A percentile compares a stretch with the other conserved stretches of the same genome.
These are phyloP conservation scores for Lophiostoma macrostomum DNA, from an alignment of 495 filamentous ascomycete species.

Conservation along the genomic window DNA sequence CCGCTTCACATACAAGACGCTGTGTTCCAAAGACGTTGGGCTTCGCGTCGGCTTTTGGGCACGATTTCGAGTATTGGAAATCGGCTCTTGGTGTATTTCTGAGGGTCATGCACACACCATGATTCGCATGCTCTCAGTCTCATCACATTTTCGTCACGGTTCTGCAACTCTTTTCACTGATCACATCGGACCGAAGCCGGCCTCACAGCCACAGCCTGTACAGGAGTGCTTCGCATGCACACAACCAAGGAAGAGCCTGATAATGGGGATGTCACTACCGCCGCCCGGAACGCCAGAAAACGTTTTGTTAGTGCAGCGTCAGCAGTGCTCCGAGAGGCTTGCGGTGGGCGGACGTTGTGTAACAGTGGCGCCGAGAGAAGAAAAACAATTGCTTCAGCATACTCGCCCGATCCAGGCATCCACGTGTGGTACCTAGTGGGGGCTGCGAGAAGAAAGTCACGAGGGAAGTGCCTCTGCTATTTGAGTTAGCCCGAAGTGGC, in stretches of 20 bases:
- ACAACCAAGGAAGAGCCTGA: conserved; percentile 9
- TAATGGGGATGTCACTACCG: not conserved
- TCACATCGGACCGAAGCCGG: conserved; percentile 7
- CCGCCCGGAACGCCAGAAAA: not conserved
- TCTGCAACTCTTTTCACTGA: conserved; percentile 6
- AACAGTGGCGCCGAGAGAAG: conserved; percentile 1
- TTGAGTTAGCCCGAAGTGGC: too few relatives aligned
- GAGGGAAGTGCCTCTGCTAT: too few relatives aligned
- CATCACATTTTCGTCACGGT: conserved; percentile 8
- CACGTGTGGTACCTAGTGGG: too few relatives aligned
- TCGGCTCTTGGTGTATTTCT: too few relatives aligned
- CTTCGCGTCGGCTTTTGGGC: not conserved
- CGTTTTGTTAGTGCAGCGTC: not conserved
- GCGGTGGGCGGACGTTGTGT: not conserved
- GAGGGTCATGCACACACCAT: not conserved
- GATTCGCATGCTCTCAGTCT: not conserved
- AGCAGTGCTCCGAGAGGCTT: conserved; percentile 7
- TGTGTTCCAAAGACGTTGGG: too few relatives aligned
- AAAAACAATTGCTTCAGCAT: not conserved
- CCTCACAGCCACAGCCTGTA: not conserved
- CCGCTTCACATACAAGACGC: too few relatives aligned
- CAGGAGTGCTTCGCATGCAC: too few relatives aligned
- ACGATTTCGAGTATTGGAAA: too few relatives aligned
- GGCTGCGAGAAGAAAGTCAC: too few relatives aligned
- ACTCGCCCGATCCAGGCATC: too few relatives aligned